phyloP scores from a whole-genome alignment of 179 eudicot genomes.

The Spergularia azorica region DNA sequence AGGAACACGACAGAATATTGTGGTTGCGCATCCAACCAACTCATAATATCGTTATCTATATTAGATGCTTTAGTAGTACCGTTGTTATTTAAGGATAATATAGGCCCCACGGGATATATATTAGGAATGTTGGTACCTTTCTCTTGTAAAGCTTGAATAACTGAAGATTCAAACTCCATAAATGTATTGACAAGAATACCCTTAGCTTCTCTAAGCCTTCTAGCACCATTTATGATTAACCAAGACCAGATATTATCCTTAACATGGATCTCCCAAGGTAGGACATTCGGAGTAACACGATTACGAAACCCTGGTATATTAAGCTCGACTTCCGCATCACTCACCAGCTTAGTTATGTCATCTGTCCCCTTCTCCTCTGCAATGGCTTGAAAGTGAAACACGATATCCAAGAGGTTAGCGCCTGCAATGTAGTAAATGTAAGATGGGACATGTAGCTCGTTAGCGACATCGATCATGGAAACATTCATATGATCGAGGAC shows the following conservation, averaged over 20 bases:
- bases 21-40: conserved; percentile 54
- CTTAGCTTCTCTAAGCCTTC: conserved; percentile 29
- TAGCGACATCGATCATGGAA: conserved; percentile 32
- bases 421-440: conserved; percentile 31
- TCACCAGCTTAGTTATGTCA: not conserved
- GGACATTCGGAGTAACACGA: conserved; percentile 21
- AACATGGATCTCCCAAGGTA: conserved; percentile 22
- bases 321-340: not conserved
- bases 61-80: not conserved
- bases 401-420: conserved; percentile 1
- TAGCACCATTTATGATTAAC: not conserved
- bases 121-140: conserved; percentile 24
- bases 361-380: conserved; percentile 16
- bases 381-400: conserved; percentile 7
- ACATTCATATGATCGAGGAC: conserved; percentile 27
- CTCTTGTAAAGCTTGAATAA: conserved; percentile 9
- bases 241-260: conserved; percentile 2
- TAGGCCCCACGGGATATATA: conserved; percentile 51
- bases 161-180: conserved; percentile 37
- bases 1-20: conserved; percentile 48
- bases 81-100: conserved; percentile 26
- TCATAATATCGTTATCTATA: conserved; percentile 22
- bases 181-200: conserved; percentile 62
- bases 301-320: conserved; percentile 15
- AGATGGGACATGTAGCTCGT: conserved; percentile 13